Conservation (phyloP, 2,329 filamentous ascomycete genomes). For the Sarocladium brachiariae region DNA sequence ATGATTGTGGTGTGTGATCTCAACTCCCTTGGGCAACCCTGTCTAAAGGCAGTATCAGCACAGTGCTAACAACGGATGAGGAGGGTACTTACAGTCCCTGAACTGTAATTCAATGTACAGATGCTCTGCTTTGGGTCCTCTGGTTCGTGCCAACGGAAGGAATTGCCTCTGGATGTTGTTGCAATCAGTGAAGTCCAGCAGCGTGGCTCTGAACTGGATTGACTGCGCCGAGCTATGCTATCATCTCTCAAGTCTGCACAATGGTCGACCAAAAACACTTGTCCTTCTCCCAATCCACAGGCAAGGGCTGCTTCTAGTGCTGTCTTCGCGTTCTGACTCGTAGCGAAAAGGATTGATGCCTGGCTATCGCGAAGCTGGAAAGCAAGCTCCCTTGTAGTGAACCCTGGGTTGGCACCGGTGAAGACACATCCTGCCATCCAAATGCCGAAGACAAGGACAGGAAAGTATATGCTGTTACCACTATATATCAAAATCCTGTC, state of each 20-base stretch:
- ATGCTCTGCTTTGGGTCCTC: constrained; percentile 43
- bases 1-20: constrained; percentile 72
- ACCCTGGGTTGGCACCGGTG: constrained; percentile 66
- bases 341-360: constrained; percentile 60
- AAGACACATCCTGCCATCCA: constrained; percentile 75
- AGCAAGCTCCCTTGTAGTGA: constrained; percentile 61
- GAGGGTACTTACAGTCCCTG: constrained; percentile 44
- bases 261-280: constrained; percentile 60
- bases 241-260: background rate
- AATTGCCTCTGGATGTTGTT: constrained; percentile 40
- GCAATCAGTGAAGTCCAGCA: constrained; percentile 60
- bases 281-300: constrained; percentile 45
- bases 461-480: constrained; percentile 67
- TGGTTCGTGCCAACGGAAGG: constrained; percentile 58
- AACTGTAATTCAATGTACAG: constrained; percentile 72
- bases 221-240: background rate
- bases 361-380: constrained; percentile 69
- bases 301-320: constrained; percentile 59
- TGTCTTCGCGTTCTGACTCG: constrained; percentile 50
- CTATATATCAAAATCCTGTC: constrained; percentile 70
- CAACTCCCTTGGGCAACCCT: constrained; percentile 76
- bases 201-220: background rate
- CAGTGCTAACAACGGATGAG: background rate
- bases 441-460: constrained; percentile 62
- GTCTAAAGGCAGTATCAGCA: constrained; percentile 34